Evolutionary conservation across 1,284 basidiomycete species (phyloP), one percentile per base, ranked within the genome.

Genomic region (Cutaneotrichosporon sp.): DNA sequence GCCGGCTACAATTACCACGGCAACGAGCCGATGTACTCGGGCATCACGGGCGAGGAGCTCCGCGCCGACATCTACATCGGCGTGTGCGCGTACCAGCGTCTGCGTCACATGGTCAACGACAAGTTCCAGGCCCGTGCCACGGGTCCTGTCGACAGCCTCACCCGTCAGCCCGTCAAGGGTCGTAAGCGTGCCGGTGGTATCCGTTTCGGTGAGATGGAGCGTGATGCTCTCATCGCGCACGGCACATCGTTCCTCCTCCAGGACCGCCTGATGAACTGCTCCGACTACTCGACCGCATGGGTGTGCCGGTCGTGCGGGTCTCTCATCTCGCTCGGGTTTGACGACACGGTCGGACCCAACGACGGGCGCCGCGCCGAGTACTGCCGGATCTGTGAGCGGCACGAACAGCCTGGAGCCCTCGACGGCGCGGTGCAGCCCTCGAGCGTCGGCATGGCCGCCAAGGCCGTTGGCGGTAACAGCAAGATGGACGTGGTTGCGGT

Each of bases 11-110:
- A 98, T 81, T 98, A 97, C 81, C 91, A 97, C 77, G 97, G 97
- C 40, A 98, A 98, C 82, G 97, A 99, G 81, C 95, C 97, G 9
- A 99, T 99, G 97, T 99, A 99, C 81, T 98, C 95, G 66, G 97
- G 97, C 46, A 97, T 99, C 78, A 99, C 97, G 8, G 97, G 97
- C 22, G 86, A 98, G 81, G 97, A 99, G 83, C 97, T 99, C 80
- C 89, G 91, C 21, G 95, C 96, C 5, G 97, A 99, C 79, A 99
- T 99, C 75, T 99, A 99, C 82, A 87, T 99, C 67, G 97, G 97
- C 26, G 89, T 97, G 53, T 96, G 99, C 59, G 98, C 97, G 83
- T 99, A 99, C 82, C 97, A 99, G 80, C 90, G 97, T 66, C 85
- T 99, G 66, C 88, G 97, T 72, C 97, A 99, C 86, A 99, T 99